Conservation (phyloP, 176 grass and related monocot species). For the Juncus inflexus region DNA sequence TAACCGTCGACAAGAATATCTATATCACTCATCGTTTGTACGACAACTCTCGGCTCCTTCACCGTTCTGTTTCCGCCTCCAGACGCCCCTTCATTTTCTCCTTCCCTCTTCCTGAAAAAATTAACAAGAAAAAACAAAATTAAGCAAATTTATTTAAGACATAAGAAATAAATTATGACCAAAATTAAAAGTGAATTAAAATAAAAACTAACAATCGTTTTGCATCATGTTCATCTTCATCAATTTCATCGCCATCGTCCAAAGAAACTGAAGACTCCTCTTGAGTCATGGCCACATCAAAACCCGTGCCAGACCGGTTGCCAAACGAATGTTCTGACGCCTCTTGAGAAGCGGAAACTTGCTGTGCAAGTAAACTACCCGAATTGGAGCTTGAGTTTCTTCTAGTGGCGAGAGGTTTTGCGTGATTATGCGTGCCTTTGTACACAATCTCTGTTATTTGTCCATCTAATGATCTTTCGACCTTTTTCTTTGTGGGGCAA, state of each 20-base stretch:
- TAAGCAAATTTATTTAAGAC: no score
- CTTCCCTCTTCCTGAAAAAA: constrained; percentile 36
- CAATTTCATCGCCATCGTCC: constrained; percentile 17
- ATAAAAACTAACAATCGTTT: constrained; percentile 35
- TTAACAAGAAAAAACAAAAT: neutral
- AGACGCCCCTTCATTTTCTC: constrained; percentile 25
- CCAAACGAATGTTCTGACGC: constrained; percentile 18
- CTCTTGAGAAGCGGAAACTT: constrained; percentile 14
- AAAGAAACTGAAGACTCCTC: constrained; percentile 35
- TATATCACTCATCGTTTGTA: constrained; percentile 45
- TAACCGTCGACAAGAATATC: constrained; percentile 46
- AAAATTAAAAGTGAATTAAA: neutral
- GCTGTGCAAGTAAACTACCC: constrained; percentile 22
- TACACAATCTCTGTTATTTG: constrained; percentile 50
- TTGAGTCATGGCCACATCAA: constrained; percentile 27
- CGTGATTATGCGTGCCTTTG: constrained; percentile 40
- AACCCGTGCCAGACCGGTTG: constrained; percentile 8
- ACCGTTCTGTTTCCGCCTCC: constrained; percentile 25
- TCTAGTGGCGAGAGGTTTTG: constrained; percentile 31
- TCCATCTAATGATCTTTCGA: constrained; percentile 37
- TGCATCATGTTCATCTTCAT: constrained; percentile 28
- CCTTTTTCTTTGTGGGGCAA: constrained; percentile 47
- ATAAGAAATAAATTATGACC: no score
- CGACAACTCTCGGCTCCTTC: constrained; percentile 43
- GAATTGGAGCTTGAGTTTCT: constrained; percentile 28